Conservation (phyloP, 441 rosid species). For the Raphanus hybrid region DNA sequence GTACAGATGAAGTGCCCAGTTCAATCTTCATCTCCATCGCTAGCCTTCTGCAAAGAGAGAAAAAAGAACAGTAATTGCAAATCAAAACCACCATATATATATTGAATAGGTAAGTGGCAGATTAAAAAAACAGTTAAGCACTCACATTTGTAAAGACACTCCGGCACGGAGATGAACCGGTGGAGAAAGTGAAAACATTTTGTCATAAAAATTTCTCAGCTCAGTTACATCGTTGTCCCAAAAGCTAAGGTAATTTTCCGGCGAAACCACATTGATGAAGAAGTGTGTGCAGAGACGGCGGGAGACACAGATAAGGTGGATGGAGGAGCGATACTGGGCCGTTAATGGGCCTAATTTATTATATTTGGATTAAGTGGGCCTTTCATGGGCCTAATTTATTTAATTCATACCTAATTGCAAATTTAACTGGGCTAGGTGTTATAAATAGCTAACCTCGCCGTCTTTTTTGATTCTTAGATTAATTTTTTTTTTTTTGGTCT, state of each 20-base stretch:
- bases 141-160: conserved; percentile 35
- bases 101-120: neutral
- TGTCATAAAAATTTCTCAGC: neutral
- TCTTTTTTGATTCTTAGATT: neutral
- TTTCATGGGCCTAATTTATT: neutral
- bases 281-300: neutral
- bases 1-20: too few relatives aligned
- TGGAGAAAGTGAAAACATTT: neutral
- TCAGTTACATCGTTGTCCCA: neutral
- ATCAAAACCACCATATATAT: too few relatives aligned
- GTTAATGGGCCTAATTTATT: neutral
- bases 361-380: too few relatives aligned
- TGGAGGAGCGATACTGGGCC: neutral
- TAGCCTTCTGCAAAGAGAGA: neutral
- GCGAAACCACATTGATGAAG: conserved; percentile 24
- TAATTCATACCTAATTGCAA: neutral
- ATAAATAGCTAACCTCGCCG: neutral
- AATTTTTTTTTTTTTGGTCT: neutral
- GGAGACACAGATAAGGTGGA: conserved; percentile 38
- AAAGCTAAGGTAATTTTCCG: neutral
- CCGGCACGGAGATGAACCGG: neutral
- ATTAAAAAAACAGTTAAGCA: neutral
- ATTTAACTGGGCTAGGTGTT: neutral
- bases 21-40: conserved; percentile 37
- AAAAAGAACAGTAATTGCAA: too few relatives aligned